Evolutionary conservation across 106 monocot species (phyloP), one percentile per base, ranked within the genome.

Genomic region (Dendrobium chrysotoxum): DNA sequence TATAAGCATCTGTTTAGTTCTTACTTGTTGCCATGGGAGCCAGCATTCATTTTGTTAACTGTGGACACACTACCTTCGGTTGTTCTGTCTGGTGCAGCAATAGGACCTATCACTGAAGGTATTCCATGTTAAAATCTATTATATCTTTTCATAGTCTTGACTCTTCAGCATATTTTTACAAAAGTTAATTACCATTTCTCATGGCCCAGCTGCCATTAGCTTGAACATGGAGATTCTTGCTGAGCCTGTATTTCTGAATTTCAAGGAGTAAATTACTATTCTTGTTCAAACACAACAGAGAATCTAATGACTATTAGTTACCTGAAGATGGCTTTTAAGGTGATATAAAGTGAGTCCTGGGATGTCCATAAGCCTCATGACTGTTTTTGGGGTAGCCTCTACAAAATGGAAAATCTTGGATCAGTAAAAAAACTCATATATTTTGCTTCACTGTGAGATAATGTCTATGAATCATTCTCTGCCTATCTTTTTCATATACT

Each of bases 321-420:
- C 95, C 87, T 95, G 95, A 81, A 95, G 91, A 83, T 95, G 95
- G 47, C 92, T 95, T 85, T 95, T 95, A 31, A 95, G 86, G 81
- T 95, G 95, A 81, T 93, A 95, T 72, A 92, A 81, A 39, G 95
- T 93, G 30, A 95, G 87, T 44, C 95, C 95, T 82, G 95, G 95
- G 84, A 91, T 89, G n/a, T 92, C 89, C 95, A 95, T 95, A 41
- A 93, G 87, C 85, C 87, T 93, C 95, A 92, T 95, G 64, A 95
- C 85, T 82, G 95, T 93, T 79, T 95, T 95, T 40, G 95, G 95
- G 4, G 95, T 95, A 21, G 95, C 95, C 76, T 93, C 95, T 95
- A 86, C 65, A 75, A 68, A 79, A 44, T 78, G 55, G 44, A 12
- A 42, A 67, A 13, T 11, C 40, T n/a, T 74, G 5, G 20, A 74